phyloP scores from a whole-genome alignment of 1,139 yeast species.

The Eremothecium coryli region DNA sequence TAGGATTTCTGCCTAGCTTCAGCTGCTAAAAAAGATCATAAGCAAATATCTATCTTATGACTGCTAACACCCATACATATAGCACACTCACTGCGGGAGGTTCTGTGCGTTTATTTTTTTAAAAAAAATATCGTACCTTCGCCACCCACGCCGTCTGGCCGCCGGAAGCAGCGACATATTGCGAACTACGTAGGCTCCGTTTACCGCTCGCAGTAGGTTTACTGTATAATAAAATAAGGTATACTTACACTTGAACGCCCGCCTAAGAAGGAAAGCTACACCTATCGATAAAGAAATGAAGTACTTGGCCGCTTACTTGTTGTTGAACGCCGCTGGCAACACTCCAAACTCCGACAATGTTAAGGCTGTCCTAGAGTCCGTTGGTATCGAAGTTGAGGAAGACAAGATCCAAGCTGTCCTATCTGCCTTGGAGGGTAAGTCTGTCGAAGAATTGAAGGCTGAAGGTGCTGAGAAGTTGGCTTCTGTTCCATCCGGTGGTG shows the following conservation, averaged over 20 bases:
- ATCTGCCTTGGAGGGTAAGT: constrained; percentile 68
- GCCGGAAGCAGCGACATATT: too few relatives aligned
- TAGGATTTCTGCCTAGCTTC: neutral
- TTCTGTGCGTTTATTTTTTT: neutral
- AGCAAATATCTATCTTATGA: constrained; percentile 1
- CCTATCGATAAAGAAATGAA: too few relatives aligned
- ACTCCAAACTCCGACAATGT: constrained; percentile 68
- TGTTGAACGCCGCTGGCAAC: constrained; percentile 76
- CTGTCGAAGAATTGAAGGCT: constrained; percentile 64
- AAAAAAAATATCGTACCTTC: too few relatives aligned
- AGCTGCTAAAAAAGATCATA: neutral
- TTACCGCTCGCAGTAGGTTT: too few relatives aligned
- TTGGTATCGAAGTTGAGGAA: constrained; percentile 71
- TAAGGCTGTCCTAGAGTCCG: constrained; percentile 62
- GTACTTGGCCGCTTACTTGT: constrained; percentile 86
- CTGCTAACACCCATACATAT: constrained; percentile 2
- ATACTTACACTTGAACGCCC: too few relatives aligned
- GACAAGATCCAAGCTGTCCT: constrained; percentile 60
- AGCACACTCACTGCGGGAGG: neutral
- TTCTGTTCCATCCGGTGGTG: constrained; percentile 76
- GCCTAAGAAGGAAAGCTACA: too few relatives aligned
- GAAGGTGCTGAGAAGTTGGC: constrained; percentile 78
- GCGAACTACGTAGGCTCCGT: too few relatives aligned
- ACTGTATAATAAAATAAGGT: too few relatives aligned
- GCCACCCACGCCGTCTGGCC: too few relatives aligned